These are phyloP conservation scores for Gloeophyllum trabeum DNA, from an alignment of 768 basidiomycete genomes.

Conservation along the genomic window DNA sequence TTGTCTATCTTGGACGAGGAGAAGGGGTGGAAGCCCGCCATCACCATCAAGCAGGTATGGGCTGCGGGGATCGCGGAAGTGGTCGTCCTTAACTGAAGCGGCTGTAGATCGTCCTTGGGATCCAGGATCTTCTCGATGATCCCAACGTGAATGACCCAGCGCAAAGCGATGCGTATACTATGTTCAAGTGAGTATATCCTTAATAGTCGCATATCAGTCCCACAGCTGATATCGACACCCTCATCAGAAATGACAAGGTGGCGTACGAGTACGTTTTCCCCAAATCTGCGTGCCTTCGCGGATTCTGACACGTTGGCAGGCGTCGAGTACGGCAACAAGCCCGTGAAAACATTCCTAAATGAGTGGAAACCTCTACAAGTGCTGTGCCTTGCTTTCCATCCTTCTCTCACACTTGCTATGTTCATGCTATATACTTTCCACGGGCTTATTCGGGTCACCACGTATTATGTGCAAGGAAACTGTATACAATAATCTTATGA, in stretches of 20 bases:
- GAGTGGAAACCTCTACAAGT: conserved; percentile 11
- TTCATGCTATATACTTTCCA: too few relatives aligned
- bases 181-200: conserved; percentile 82
- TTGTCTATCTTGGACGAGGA: conserved; percentile 97
- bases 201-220: not conserved
- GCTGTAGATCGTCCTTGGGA: conserved; percentile 80
- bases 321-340: conserved; percentile 79
- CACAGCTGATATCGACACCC: not conserved
- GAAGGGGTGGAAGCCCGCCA: conserved; percentile 97
- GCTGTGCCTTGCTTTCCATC: conserved; percentile 2
- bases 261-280: conserved; percentile 75
- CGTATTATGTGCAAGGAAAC: too few relatives aligned
- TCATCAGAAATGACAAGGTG: conserved; percentile 74
- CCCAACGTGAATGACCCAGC: conserved; percentile 97
- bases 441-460: too few relatives aligned
- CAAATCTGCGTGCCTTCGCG: not conserved
- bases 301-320: conserved; percentile 25
- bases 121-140: conserved; percentile 91
- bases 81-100: too few relatives aligned
- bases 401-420: conserved; percentile 2
- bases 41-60: conserved; percentile 93
- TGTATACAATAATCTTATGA: too few relatives aligned
- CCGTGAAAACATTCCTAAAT: conserved; percentile 84
- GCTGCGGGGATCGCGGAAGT: not conserved
- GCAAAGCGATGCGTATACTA: conserved; percentile 95